phyloP scores from a whole-genome alignment of 768 basidiomycete species.

The Serendipita indica region DNA sequence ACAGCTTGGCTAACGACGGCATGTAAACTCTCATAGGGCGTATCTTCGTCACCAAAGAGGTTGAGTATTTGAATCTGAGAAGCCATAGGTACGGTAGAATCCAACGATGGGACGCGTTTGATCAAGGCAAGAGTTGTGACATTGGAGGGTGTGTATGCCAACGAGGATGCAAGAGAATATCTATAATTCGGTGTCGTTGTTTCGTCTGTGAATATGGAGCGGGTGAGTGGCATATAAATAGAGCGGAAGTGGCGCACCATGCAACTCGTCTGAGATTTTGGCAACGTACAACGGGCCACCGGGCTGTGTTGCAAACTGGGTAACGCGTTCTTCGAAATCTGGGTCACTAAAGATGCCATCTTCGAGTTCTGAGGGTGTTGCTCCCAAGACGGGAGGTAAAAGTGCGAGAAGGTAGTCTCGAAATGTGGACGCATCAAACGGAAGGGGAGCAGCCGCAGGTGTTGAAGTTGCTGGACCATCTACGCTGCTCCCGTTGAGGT shows the following conservation, averaged over 20 bases:
- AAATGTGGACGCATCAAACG: constrained; percentile 59
- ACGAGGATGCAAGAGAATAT: constrained; percentile 54
- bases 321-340: constrained; percentile 59
- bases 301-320: constrained; percentile 59
- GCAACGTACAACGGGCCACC: constrained; percentile 71
- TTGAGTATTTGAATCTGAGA: constrained; percentile 85
- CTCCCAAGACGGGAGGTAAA: constrained; percentile 72
- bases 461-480: constrained; percentile 7
- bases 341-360: constrained; percentile 47
- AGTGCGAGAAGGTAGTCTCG: constrained; percentile 54
- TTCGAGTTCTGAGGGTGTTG: constrained; percentile 46
- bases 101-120: constrained; percentile 75
- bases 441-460: constrained; percentile 18
- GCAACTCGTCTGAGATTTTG: constrained; percentile 57
- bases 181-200: constrained; percentile 38
- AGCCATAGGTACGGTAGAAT: constrained; percentile 64
- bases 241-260: constrained; percentile 34
- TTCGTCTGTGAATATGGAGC: constrained; percentile 29
- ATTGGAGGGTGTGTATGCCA: constrained; percentile 68
- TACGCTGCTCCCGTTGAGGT: constrained; percentile 11
- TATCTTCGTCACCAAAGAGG: constrained; percentile 74
- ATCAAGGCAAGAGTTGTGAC: constrained; percentile 85
- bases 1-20: constrained; percentile 90
- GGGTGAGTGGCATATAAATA: constrained; percentile 2
- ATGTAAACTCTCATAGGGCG: constrained; percentile 90